Base-by-base conservation (phyloP, 148 eudicot genomes). In the Rhododendron mucronatum region DNA sequence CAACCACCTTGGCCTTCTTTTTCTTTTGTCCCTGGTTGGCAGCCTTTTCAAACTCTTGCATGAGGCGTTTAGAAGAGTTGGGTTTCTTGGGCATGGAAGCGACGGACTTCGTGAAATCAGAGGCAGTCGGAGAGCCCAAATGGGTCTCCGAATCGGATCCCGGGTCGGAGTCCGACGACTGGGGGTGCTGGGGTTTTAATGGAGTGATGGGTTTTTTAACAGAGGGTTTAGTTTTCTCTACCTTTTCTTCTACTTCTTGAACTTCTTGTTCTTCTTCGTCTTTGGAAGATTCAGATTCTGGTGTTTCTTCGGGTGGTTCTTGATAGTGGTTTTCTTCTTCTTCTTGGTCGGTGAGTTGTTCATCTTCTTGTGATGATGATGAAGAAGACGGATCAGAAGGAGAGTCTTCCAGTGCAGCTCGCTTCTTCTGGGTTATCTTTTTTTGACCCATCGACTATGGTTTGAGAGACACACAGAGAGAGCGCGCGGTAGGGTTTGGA, bases 391-490 rank as follows among this genome's bases (percentile, higher is more conserved):
- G 44, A 75, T 76, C 88, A 20, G 90, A 84, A 5, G 94, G 92
- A 0, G 89, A 88, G 3, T 88, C 59, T 3, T 88, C 86, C 50
- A 84, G 84, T 1, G 89, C 89, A 47, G 78, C 35, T 47, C 86
- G 84, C 83, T 90, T 91, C 85, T 90, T 92, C 35, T 80, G 78
- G 26, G 90, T 84, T 91, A 92, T 89, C 47, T n/a, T 65, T n/a
- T n/a, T 65, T 10, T 82, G 82, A 57, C 90, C 85, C 94, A 92
- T 92, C 37, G 86, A 20, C 6, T 5, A 0, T 21, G 30, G 50
- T 47, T 13, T 50, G 16, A 18, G 23, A 18, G 35, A 33, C 1
- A 18, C 76, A 84, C 51, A n/a, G 39, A 15, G 77, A 28, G 81
- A 83, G 78, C 44, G 63, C 5, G 39, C 2, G 4, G 26, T 5